Base-by-base conservation (phyloP, 768 basidiomycete genomes). In the Megacollybia marginata region DNA sequence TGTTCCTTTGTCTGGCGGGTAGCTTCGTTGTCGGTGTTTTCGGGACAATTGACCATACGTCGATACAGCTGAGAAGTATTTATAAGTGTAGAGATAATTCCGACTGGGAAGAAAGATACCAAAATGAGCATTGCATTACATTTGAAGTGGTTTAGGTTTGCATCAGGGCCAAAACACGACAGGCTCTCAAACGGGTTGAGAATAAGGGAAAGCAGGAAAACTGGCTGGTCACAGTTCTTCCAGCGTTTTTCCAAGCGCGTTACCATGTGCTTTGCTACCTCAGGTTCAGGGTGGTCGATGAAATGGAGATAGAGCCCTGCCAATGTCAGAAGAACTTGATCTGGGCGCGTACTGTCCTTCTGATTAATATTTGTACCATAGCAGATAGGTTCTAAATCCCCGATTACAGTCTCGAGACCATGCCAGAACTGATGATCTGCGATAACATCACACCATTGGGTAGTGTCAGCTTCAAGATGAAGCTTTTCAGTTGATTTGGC, bases 321-420 rank as follows among this genome's bases (percentile, higher is more conserved):
- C 46, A 66, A 54, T 4, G 59, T 53, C 43, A 65, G 55, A 0
- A 65, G 48, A 20, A 60, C 62, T 44, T 66, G 59, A 47, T 66
- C 60, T 5, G 57, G 55, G 13, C 50, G 59, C 43, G 60, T 55
- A 0, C 47, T 33, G 20, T 64, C 55, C 23, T n/a, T n/a, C n/a
- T n/a, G n/a, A n/a, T n/a, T n/a, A n/a, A n/a, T n/a, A n/a, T n/a
- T n/a, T n/a, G n/a, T 53, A 2, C 59, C 55, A 40, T 60, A 52
- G 47, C 61, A 65, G 23, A 65, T 63, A 9, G 61, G 62, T 54
- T 65, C 57, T 15, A 65, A 53, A 34, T 61, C 56, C 32, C 60
- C 59, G 40, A 60, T 46, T 4, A 59, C 51, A 35, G 49, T n/a
- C 40, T 60, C 51, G 32, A 63, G 51, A 11, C 42, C 34, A 12